Conservation (phyloP, 306 rosid genomes). For the Quillaja saponaria region DNA sequence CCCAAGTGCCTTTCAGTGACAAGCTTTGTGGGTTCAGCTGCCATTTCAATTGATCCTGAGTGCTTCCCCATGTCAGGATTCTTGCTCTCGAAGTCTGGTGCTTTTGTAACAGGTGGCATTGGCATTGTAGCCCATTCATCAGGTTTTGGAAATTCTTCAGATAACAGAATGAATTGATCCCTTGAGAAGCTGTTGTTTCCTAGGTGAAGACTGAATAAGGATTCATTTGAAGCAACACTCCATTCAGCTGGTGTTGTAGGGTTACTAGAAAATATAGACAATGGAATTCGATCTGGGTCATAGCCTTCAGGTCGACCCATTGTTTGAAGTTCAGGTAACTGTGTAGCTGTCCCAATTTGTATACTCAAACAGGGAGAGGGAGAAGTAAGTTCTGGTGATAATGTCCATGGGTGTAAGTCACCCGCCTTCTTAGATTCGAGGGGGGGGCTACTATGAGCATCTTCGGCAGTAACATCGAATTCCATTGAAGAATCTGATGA, state of each 20-base stretch:
- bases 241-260: conserved; percentile 55
- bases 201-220: conserved; percentile 61
- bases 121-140: conserved; percentile 29
- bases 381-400: conserved; percentile 16
- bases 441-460: conserved; percentile 5
- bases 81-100: not conserved
- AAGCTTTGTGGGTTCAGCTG: not conserved
- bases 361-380: conserved; percentile 43
- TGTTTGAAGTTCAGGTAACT: conserved; percentile 29
- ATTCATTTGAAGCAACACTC: conserved; percentile 73
- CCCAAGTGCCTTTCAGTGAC: not conserved
- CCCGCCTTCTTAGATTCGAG: conserved; percentile 12
- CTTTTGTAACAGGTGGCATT: conserved; percentile 27
- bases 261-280: conserved; percentile 41
- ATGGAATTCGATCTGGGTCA: conserved; percentile 64
- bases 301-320: conserved; percentile 32
- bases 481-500: conserved; percentile 40
- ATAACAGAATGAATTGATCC: conserved; percentile 31
- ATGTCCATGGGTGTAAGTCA: not conserved
- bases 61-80: conserved; percentile 10
- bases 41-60: conserved; percentile 20
- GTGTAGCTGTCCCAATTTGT: conserved; percentile 35
- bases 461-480: conserved; percentile 14
- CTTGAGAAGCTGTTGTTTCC: conserved; percentile 65
- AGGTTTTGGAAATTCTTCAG: conserved; percentile 43